A percentile compares a stretch with the other conserved stretches of the same genome.
phyloP scores from a whole-genome alignment of 192 early-diverging fungal species.

The Rhizophagus clarus region DNA sequence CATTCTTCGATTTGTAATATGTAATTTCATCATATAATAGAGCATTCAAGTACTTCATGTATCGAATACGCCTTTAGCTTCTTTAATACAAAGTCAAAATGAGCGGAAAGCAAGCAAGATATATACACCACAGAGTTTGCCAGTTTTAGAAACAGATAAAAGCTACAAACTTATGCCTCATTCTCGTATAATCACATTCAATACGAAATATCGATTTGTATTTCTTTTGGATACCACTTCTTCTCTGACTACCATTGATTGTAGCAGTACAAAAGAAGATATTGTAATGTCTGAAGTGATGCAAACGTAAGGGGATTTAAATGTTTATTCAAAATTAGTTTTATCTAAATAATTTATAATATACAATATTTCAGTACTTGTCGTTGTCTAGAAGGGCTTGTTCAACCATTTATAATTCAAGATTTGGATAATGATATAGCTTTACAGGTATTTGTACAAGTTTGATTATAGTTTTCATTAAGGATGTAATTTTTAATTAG shows the following conservation, averaged over 20 bases:
- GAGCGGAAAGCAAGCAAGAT: slow-evolving; percentile 6
- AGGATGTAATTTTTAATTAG: too few species aligned
- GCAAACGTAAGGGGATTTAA: slow-evolving; percentile 43
- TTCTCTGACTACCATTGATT: slow-evolving; percentile 64
- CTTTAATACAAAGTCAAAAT: slow-evolving; percentile 28
- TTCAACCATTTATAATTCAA: slow-evolving; percentile 40
- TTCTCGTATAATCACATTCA: slow-evolving; percentile 62
- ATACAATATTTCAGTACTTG: slow-evolving; percentile 2
- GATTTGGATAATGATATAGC: slow-evolving; percentile 25
- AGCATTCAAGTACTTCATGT: slow-evolving; percentile 22
- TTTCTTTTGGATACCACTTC: slow-evolving; percentile 73
- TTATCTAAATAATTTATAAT: not conserved
- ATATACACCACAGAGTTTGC: slow-evolving; percentile 29
- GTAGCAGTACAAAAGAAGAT: slow-evolving; percentile 32
- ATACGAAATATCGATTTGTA: slow-evolving; percentile 61
- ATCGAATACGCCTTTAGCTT: slow-evolving; percentile 11
- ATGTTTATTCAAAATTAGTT: not conserved
- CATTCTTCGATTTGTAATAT: not conserved
- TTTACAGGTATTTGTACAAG: not conserved
- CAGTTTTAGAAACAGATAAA: slow-evolving; percentile 23
- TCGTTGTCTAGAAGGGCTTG: slow-evolving; percentile 26
- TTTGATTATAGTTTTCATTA: not conserved
- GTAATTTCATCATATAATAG: not conserved
- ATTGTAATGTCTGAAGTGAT: slow-evolving; percentile 55
- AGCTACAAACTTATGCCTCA: slow-evolving; percentile 61